A percentile compares a stretch with the other conserved stretches of the same genome.
Evolutionary conservation across 2,329 filamentous ascomycete genomes (phyloP).

Genomic region (Neofusicoccum kwambonambiense): DNA sequence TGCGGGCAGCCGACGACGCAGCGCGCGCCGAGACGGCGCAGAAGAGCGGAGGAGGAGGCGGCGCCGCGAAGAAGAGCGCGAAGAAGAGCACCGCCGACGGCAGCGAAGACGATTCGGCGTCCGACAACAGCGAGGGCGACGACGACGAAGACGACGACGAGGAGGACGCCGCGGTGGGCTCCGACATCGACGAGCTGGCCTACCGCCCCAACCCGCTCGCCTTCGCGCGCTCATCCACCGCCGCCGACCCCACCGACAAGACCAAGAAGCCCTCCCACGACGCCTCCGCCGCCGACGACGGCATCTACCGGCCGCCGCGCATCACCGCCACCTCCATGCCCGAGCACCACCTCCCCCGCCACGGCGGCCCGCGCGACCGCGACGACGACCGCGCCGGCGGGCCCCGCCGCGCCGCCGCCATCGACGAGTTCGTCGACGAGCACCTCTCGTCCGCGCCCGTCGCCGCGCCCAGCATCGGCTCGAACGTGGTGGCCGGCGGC

Average conservation of each 20-base stretch:
- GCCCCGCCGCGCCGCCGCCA: constrained; percentile 72
- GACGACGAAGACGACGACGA: constrained; percentile 37
- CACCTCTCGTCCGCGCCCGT: constrained; percentile 81
- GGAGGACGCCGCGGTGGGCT: constrained; percentile 41
- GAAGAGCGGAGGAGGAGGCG: constrained; percentile 32
- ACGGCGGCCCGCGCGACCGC: constrained; percentile 53
- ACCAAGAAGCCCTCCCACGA: constrained; percentile 27
- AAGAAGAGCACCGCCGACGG: constrained; percentile 37
- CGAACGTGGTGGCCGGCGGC: constrained; percentile 77
- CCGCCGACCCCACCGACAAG: constrained; percentile 18
- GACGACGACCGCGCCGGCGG: constrained; percentile 62
- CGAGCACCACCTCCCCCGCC: not conserved
- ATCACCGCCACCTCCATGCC: constrained; percentile 87
- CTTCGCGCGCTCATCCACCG: constrained; percentile 33
- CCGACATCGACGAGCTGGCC: constrained; percentile 58
- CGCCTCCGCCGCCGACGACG: constrained; percentile 50
- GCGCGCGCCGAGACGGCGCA: constrained; percentile 46
- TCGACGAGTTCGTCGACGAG: constrained; percentile 87
- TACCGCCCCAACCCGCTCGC: constrained; percentile 61
- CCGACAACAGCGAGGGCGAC: constrained; percentile 40
- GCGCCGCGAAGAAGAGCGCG: constrained; percentile 24
- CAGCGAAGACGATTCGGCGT: constrained; percentile 23
- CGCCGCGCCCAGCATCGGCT: constrained; percentile 87
- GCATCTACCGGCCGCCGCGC: constrained; percentile 84
- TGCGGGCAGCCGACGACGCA: constrained; percentile 79